Evolutionary conservation across 78 protist species (phyloP).

Genomic region (Dictyostelium intermedium): DNA sequence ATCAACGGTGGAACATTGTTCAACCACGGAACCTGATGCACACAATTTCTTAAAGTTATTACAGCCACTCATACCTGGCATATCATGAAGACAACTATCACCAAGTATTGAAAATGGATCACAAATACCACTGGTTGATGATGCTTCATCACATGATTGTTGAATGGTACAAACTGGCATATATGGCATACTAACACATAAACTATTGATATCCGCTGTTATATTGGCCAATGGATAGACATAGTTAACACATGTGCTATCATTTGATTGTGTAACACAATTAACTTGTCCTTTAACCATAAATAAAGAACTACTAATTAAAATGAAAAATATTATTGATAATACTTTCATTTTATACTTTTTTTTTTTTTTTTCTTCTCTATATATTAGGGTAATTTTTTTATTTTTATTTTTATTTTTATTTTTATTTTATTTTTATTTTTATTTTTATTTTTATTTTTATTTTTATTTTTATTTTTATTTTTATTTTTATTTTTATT

Average conservation of each 20-base stretch:
- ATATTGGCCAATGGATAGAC: neutral
- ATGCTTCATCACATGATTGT: neutral
- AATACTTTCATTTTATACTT: neutral
- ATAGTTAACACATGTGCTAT: neutral
- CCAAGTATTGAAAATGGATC: constrained; percentile 26
- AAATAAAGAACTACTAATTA: too few species aligned
- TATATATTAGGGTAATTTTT: neutral
- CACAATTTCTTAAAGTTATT: constrained; percentile 6
- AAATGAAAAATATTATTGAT: neutral
- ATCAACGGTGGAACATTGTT: neutral
- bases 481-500: too few species aligned
- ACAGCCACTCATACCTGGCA: constrained; percentile 66
- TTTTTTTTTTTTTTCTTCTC: neutral
- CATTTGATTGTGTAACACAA: neutral
- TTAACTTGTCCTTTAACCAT: neutral
- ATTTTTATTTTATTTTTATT: too few species aligned
- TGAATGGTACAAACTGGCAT: constrained; percentile 59
- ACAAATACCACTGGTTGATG: constrained; percentile 8
- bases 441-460: too few species aligned
- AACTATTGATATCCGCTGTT: constrained; percentile 14
- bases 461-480: too few species aligned
- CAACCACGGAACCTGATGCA: neutral
- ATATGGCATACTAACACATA: constrained; percentile 17
- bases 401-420: too few species aligned
- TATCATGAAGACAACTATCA: constrained; percentile 40